Base-by-base conservation (phyloP, 805 yeast species). In the Komagataella mondaviorum region DNA sequence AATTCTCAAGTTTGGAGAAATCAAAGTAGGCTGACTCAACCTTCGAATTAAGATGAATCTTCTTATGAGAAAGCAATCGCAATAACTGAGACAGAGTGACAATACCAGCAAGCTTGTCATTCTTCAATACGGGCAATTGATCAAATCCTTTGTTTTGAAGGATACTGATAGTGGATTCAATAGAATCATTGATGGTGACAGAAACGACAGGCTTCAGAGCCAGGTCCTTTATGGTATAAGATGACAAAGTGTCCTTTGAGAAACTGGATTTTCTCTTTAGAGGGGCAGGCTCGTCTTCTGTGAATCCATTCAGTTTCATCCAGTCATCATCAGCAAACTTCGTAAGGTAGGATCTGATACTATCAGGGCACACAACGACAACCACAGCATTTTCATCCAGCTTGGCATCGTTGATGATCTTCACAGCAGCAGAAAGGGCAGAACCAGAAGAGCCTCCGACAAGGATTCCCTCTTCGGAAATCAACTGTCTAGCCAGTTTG, bases 371-470 rank as follows among this genome's bases (percentile, higher is more conserved):
- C 20, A 87, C 83, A 48, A 84, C 88, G 36, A 87, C 95, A 53
- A 87, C 76, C 17, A 77, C 77, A 57, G 85, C 95, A 49, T 81
- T 77, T 69, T 83, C 88, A 48, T 83, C 77, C 63, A 87, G 73
- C 55, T 71, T 73, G 47, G 75, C 75, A 50, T 77, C 81, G 60
- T 81, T 72, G 55, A 81, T 81, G 55, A 84, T 85, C 58, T 80
- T 70, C 53, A 87, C 74, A 48, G 88, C 83, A 39, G 93, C 95
- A 59, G 84, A 81, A 59, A 87, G 76, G 7, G 96, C 90, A 58
- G 84, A 75, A 54, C 96, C 96, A 14, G 90, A 81, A 7, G 90
- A 83, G n/a, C 96, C 96, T 63, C 96, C 96, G 49, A 87, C 88
- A 50, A 87, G 72, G 51, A 87, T 79, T 65, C 96, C 96, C 68